Percentiles rank a stretch among this genome's conserved stretches.
phyloP scores from a whole-genome alignment of 768 basidiomycete genomes.

The Calocybe cyanea region DNA sequence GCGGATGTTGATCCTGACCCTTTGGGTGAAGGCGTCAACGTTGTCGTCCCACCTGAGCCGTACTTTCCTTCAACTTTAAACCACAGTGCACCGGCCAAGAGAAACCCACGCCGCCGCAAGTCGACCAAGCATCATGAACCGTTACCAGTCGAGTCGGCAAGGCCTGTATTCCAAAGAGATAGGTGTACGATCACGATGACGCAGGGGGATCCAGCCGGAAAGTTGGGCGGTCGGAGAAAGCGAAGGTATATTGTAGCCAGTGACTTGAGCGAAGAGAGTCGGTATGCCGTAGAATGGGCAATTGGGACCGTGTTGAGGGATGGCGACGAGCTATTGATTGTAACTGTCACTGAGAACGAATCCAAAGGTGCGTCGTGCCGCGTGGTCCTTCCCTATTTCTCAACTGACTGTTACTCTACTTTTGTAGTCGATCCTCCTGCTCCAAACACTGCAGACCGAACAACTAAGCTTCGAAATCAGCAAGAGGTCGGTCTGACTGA shows the following conservation, averaged over 20 bases:
- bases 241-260: constrained; percentile 86
- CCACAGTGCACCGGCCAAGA: constrained; percentile 34
- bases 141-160: constrained; percentile 60
- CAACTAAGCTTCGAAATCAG: constrained; percentile 79
- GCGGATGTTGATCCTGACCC: constrained; percentile 70
- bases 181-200: constrained; percentile 86
- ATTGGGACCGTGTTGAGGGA: constrained; percentile 94
- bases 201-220: constrained; percentile 75
- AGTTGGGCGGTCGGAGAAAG: constrained; percentile 49
- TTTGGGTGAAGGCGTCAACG: constrained; percentile 89
- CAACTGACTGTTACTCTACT: constrained; percentile 9
- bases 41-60: constrained; percentile 79
- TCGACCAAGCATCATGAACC: constrained; percentile 61
- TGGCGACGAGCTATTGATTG: constrained; percentile 90
- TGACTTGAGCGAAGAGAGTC: constrained; percentile 90
- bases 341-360: constrained; percentile 92
- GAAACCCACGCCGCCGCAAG: constrained; percentile 54
- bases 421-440: constrained; percentile 60
- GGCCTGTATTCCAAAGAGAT: constrained; percentile 87
- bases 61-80: constrained; percentile 78
- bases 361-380: constrained; percentile 58
- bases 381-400: neutral
- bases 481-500: constrained; percentile 65
- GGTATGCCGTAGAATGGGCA: constrained; percentile 97
- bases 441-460: constrained; percentile 70